Evolutionary conservation across 176 grass and related monocot species (phyloP), one percentile per base, ranked within the genome.

Genomic region (Carex parvula): DNA sequence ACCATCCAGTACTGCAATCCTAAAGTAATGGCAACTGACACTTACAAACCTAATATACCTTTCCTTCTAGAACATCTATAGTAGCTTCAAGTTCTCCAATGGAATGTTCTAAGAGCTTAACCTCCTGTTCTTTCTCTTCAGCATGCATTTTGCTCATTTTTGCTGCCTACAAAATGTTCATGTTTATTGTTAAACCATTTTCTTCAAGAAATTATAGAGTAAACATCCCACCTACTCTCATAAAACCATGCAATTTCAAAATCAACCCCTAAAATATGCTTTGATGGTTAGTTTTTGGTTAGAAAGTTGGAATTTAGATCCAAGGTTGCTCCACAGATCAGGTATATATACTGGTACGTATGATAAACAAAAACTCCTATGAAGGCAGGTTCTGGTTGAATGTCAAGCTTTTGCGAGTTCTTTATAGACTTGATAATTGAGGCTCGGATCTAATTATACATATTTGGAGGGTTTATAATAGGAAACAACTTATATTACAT

Each of bases 71-170:
- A 78, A 94, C 81, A 90, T 84, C 88, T 85, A 97, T 90, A 42
- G 94, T 97, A 72, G 84, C 86, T 89, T 97, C 94, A 90, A 97
- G 94, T 87, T 91, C 94, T 73, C 84, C 81, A 74, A 97, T 81
- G 21, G 91, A 97, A 84, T 59, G 88, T 87, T 97, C 91, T 88
- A 97, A 91, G 88, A 94, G 89, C 32, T 87, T 94, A 83, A 97
- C 91, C 56, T 97, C 94, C 70, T 92, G 89, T 76, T 94, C 94
- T 89, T 97, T 97, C 73, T 97, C 91, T 80, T 97, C 86, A 41
- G 86, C 91, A 30, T 90, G 88, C 12, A 90, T 81, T 85, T 94
- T 97, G 88, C 89, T 92, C 64, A 68, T 81, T 87, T 97, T 91
- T 82, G 86, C 91, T 77, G 75, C 54, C 94, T 97, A 85, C 44